A percentile compares a stretch with the other conserved stretches of the same genome.
Conservation (phyloP, 2,329 filamentous ascomycete genomes). For the Penicillium sp. region DNA sequence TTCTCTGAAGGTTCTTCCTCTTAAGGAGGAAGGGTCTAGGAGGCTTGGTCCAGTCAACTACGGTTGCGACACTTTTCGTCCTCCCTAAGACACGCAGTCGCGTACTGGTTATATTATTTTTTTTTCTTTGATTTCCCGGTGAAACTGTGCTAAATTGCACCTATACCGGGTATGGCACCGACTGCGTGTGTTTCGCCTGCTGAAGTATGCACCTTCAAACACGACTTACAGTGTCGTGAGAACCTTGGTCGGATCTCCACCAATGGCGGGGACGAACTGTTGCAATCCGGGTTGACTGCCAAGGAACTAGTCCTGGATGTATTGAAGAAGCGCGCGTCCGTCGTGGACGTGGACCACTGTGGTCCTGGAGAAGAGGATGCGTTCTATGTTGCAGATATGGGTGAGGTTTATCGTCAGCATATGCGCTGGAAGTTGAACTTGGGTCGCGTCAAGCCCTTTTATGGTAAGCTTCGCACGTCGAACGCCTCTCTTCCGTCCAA, state of each 20-base stretch:
- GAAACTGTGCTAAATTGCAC: constrained; percentile 27
- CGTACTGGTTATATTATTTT: constrained; percentile 19
- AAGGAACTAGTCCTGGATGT: constrained; percentile 82
- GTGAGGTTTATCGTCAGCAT: constrained; percentile 98
- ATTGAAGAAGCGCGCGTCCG: constrained; percentile 75
- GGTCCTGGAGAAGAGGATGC: constrained; percentile 91
- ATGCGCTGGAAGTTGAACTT: constrained; percentile 96
- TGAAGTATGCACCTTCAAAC: constrained; percentile 40
- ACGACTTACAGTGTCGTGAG: constrained; percentile 28
- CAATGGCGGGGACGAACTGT: constrained; percentile 43
- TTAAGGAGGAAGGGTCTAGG: constrained; percentile 98
- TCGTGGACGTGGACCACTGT: constrained; percentile 80
- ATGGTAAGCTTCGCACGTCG: constrained; percentile 56
- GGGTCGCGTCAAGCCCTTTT: constrained; percentile 89
- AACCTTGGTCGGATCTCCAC: constrained; percentile 33
- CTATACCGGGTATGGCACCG: constrained; percentile 64
- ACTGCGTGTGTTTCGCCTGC: constrained; percentile 53
- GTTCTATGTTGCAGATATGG: constrained; percentile 96
- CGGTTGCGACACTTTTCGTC: constrained; percentile 89
- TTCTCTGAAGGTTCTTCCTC: constrained; percentile 98
- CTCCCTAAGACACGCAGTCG: constrained; percentile 67
- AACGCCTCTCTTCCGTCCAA: neutral
- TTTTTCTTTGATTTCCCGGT: constrained; percentile 11
- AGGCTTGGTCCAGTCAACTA: constrained; percentile 89
- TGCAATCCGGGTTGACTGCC: constrained; percentile 46